Evolutionary conservation across 495 filamentous ascomycete species (phyloP).

Genomic region (Collariella sp.): DNA sequence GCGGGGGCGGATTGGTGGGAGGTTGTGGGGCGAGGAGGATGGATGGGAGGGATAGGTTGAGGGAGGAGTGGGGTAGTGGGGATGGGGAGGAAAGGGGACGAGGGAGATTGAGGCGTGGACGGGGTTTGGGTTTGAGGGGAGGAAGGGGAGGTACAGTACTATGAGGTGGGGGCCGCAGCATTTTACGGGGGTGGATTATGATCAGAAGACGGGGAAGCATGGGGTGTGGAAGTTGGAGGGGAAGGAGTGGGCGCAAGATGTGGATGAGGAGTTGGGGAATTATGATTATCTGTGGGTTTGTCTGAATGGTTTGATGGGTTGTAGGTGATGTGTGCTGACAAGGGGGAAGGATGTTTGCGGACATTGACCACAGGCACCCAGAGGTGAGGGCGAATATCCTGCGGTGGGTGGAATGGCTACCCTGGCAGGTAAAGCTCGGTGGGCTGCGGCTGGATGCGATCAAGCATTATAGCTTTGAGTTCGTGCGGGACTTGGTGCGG

Average conservation of each 20-base stretch:
- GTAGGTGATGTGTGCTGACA: neutral
- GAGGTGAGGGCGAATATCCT: conserved; percentile 57
- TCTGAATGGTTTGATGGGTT: neutral
- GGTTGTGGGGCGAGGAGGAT: conserved; percentile 51
- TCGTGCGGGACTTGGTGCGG: conserved; percentile 44
- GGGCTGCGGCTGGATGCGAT: conserved; percentile 68
- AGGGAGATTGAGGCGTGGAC: conserved; percentile 62
- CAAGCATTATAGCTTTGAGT: conserved; percentile 62
- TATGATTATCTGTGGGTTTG: conserved; percentile 48
- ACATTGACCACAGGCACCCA: conserved; percentile 59
- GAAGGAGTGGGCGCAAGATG: conserved; percentile 51
- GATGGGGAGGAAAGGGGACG: conserved; percentile 39
- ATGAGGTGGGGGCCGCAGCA: conserved; percentile 60
- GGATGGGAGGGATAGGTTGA: conserved; percentile 48
- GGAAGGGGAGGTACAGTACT: conserved; percentile 48
- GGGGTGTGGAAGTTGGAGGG: conserved; percentile 63
- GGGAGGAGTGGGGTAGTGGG: too few relatives aligned
- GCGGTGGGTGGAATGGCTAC: conserved; percentile 61
- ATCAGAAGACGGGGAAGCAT: conserved; percentile 44
- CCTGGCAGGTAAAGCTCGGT: conserved; percentile 46
- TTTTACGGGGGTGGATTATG: conserved; percentile 65
- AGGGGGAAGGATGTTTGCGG: conserved; percentile 50
- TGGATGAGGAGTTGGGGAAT: conserved; percentile 61
- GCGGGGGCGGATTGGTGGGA: conserved; percentile 58
- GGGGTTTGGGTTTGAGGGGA: conserved; percentile 56